These are phyloP conservation scores for Tulasnella sp. DNA, from an alignment of 768 basidiomycete genomes.

Conservation along the genomic window DNA sequence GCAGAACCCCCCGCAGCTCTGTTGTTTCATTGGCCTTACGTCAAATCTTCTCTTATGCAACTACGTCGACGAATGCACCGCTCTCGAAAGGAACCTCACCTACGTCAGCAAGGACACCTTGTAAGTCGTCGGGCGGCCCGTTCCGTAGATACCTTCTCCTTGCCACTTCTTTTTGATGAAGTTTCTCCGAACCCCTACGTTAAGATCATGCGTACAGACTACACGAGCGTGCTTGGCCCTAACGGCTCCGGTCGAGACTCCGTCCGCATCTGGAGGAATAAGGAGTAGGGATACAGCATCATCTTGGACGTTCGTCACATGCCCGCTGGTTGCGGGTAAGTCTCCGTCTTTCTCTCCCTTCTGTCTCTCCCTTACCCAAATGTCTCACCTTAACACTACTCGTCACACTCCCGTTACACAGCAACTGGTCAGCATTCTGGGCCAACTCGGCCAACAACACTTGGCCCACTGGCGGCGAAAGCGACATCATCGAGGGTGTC, in stretches of 20 bases:
- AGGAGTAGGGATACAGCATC: constrained; percentile 53
- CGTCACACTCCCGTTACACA: background rate
- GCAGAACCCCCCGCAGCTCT: too few relatives aligned
- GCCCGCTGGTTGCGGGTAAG: constrained; percentile 46
- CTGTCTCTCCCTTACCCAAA: background rate
- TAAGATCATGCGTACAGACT: constrained; percentile 53
- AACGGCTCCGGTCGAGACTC: constrained; percentile 57
- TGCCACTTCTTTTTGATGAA: background rate
- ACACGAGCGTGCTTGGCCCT: constrained; percentile 46
- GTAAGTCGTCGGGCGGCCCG: background rate
- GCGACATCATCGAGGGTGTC: constrained; percentile 38
- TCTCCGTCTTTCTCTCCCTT: background rate
- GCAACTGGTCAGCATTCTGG: constrained; percentile 49
- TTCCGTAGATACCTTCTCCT: background rate
- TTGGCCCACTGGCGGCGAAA: constrained; percentile 51
- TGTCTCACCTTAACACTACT: background rate
- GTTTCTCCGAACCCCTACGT: background rate
- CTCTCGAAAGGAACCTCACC: constrained; percentile 53
- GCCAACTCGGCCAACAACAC: constrained; percentile 9
- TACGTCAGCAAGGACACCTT: constrained; percentile 46
- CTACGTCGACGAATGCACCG: constrained; percentile 50
- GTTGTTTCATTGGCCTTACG: background rate
- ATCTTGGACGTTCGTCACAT: constrained; percentile 55
- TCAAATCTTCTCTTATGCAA: constrained; percentile 36
- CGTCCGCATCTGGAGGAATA: constrained; percentile 54